Evolutionary conservation across 257 asterid genomes (phyloP).

Genomic region (Penstemon newberryi): DNA sequence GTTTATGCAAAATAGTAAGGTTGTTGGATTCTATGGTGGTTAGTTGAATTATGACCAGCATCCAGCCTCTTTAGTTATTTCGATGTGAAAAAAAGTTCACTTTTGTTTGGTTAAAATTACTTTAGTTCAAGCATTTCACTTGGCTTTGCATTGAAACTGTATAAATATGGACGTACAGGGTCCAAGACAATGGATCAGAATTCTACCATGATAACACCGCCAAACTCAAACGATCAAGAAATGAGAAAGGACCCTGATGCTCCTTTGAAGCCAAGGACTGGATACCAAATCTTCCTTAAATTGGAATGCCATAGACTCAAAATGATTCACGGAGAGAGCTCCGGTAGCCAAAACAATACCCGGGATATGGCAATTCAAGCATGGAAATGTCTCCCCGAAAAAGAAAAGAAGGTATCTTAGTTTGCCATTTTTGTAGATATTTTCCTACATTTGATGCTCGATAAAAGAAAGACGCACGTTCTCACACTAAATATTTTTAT

Average conservation of each 20-base stretch:
- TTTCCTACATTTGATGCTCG: neutral
- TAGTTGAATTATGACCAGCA: too few species aligned
- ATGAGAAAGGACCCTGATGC: constrained; percentile 27
- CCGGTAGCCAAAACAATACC: constrained; percentile 26
- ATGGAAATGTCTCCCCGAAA: constrained; percentile 56
- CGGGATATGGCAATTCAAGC: constrained; percentile 48
- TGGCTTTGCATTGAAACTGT: neutral
- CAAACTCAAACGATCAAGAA: constrained; percentile 27
- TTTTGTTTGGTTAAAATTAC: neutral
- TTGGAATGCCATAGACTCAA: constrained; percentile 53
- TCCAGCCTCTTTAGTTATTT: too few species aligned
- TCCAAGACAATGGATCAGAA: constrained; percentile 27
- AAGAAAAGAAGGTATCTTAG: constrained; percentile 51
- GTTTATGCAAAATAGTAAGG: neutral
- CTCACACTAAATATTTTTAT: neutral
- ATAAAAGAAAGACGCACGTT: neutral
- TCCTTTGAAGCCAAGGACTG: constrained; percentile 56
- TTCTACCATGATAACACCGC: constrained; percentile 16
- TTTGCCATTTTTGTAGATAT: neutral
- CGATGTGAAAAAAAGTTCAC: neutral
- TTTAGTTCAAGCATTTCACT: neutral
- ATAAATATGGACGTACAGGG: constrained; percentile 35
- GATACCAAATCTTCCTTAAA: constrained; percentile 57
- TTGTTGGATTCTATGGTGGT: neutral
- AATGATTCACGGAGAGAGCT: constrained; percentile 43